Base-by-base conservation (phyloP, 352 stramenopile species). In the Phytophthora pini region DNA sequence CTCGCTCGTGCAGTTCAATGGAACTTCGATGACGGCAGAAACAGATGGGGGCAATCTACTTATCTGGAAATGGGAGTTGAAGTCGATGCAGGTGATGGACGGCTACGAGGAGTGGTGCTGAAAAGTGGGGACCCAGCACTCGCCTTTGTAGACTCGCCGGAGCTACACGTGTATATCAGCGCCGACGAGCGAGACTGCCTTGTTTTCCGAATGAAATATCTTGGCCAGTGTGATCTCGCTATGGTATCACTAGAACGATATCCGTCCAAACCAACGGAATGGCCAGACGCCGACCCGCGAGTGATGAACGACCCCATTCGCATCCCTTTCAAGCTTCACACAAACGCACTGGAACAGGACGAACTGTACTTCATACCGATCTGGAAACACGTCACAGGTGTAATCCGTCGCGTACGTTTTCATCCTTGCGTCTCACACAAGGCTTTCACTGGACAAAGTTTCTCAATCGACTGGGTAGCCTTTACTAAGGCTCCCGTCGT, bases 401-500 rank as follows among this genome's bases (percentile, higher is more conserved):
- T 77, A 15, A 75, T 93, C 56, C 72, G 82, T 29, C 80, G 82
- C 40, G 66, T 91, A n/a, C 78, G 84, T 5, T 74, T 92, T 32
- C 72, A 90, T 34, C 84, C 80, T 40, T 90, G 82, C 45, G 70
- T 80, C 12, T 60, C 51, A n/a, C 61, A 20, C 26, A 65, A 29
- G 15, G 13, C 12, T 10, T 54, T 58, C 31, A 82, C 74, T n/a
- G 84, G 81, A 0, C 84, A 92, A 60, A 85, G 74, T 39, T 88
- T 92, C 50, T 75, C 83, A 4, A 69, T 92, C 45, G 84, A 92
- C 63, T 92, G 84, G 84, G 61, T 90, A 36, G 81, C 80, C 4
- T 87, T 90, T 49, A 63, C 76, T 8, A 92, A 92, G 76, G 84
- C 86, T 3, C 84, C 84, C 15, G 68, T 90, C 8, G 75, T 93